A percentile compares a stretch with the other conserved stretches of the same genome.
phyloP scores from a whole-genome alignment of 306 rosid species.

The Trichosanthes cucumerina region DNA sequence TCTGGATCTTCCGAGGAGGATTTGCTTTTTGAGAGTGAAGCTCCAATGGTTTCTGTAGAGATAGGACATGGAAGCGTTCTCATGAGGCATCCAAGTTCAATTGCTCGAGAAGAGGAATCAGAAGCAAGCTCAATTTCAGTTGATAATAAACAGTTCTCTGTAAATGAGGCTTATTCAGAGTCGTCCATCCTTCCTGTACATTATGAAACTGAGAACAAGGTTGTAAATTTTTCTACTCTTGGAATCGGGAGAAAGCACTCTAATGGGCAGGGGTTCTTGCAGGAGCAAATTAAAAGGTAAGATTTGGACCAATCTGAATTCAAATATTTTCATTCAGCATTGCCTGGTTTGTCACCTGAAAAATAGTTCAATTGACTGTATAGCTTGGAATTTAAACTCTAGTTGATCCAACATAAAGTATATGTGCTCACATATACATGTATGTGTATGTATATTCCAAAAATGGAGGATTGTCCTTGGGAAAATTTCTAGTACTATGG shows the following conservation, averaged over 20 bases:
- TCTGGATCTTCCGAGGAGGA: slow-evolving; percentile 90
- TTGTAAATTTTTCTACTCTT: slow-evolving; percentile 24
- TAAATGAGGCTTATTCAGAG: slow-evolving; percentile 59
- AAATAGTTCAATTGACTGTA: not conserved
- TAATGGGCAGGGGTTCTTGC: slow-evolving; percentile 38
- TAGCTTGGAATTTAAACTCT: not conserved
- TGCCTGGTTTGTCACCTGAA: not conserved
- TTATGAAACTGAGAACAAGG: slow-evolving; percentile 19
- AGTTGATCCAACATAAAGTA: not conserved
- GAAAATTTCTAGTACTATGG: too few relatives aligned
- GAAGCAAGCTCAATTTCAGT: slow-evolving; percentile 94
- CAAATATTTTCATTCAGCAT: not conserved
- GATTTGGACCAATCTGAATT: slow-evolving; percentile 12
- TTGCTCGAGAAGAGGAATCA: slow-evolving; percentile 86
- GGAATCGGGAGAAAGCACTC: slow-evolving; percentile 40
- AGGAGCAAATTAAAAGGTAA: slow-evolving; percentile 59
- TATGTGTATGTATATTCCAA: not conserved
- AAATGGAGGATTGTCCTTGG: not conserved
- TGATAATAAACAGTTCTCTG: slow-evolving; percentile 51
- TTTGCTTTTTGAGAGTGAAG: slow-evolving; percentile 73
- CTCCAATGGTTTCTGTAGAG: slow-evolving; percentile 97
- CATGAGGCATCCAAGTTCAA: slow-evolving; percentile 83
- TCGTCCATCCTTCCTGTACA: slow-evolving; percentile 30
- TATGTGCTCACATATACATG: not conserved
- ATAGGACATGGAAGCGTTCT: slow-evolving; percentile 98